These are phyloP conservation scores for Polyporus arcularius DNA, from an alignment of 768 basidiomycete species.

Conservation along the genomic window DNA sequence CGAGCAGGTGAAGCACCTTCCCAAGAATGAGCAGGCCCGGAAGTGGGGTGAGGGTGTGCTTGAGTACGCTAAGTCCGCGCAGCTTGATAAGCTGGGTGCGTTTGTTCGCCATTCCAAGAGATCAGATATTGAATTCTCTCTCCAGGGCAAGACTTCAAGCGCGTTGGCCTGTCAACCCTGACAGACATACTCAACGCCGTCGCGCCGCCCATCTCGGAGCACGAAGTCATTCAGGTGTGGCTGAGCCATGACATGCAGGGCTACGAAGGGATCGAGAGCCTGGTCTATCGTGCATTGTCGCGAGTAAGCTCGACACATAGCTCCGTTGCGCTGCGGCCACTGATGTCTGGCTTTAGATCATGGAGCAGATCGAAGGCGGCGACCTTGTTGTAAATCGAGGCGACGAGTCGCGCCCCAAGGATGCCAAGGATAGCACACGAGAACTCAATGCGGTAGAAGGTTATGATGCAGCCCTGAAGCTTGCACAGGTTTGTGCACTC, in stretches of 20 bases:
- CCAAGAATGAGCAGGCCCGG: slow-evolving; percentile 82
- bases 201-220: slow-evolving; percentile 96
- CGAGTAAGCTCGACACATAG: slow-evolving; percentile 50
- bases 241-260: slow-evolving; percentile 96
- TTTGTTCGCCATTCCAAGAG: slow-evolving; percentile 14
- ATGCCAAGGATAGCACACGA: slow-evolving; percentile 48
- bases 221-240: slow-evolving; percentile 97
- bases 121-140: background rate
- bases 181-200: slow-evolving; percentile 94
- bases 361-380: slow-evolving; percentile 94
- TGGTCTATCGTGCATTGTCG: slow-evolving; percentile 88
- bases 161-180: slow-evolving; percentile 84
- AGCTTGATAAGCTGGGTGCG: slow-evolving; percentile 87
- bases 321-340: background rate
- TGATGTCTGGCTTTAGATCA: slow-evolving; percentile 48
- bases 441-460: slow-evolving; percentile 85
- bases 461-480: slow-evolving; percentile 79
- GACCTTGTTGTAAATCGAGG: slow-evolving; percentile 88
- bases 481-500: slow-evolving; percentile 66
- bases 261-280: slow-evolving; percentile 90
- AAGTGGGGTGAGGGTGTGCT: slow-evolving; percentile 87
- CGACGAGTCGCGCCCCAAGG: slow-evolving; percentile 72
- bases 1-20: slow-evolving; percentile 87
- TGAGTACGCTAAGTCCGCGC: slow-evolving; percentile 82
- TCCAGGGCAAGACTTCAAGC: slow-evolving; percentile 86